Evolutionary conservation across 225 moss, liverwort and hornwort species (phyloP).

Genomic region (Sphagnum tenellum): DNA sequence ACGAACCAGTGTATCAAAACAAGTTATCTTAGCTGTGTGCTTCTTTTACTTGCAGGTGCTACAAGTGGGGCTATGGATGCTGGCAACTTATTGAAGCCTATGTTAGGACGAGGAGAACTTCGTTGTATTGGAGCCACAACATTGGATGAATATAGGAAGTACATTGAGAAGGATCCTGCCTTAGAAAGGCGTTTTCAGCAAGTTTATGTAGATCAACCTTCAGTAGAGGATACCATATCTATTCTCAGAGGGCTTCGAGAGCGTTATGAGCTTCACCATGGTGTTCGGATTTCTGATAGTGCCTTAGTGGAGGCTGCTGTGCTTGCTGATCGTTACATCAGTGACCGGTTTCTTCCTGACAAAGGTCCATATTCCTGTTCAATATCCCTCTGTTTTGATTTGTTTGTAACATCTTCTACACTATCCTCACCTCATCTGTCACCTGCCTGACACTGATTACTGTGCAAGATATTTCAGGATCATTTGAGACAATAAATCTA

Average conservation of each 20-base stretch:
- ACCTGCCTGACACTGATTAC: background rate
- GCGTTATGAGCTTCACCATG: conserved; percentile 94
- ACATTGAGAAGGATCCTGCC: conserved; percentile 93
- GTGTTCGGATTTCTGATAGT: conserved; percentile 86
- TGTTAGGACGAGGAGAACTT: conserved; percentile 89
- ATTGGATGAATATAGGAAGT: conserved; percentile 86
- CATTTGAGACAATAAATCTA: background rate
- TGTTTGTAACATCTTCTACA: no score
- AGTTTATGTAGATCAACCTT: conserved; percentile 89
- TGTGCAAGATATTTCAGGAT: background rate
- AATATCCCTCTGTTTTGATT: background rate
- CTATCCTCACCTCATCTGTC: no score
- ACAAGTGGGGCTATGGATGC: conserved; percentile 92
- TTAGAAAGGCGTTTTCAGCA: conserved; percentile 94
- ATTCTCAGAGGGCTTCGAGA: conserved; percentile 91
- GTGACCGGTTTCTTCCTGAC: conserved; percentile 92
- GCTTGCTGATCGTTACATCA: conserved; percentile 90
- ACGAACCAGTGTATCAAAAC: background rate
- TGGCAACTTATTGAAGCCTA: conserved; percentile 85
- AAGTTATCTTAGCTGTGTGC: background rate
- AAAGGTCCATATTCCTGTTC: conserved; percentile 44
- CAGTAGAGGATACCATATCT: conserved; percentile 82
- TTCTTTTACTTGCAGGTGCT: conserved; percentile 33
- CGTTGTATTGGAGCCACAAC: conserved; percentile 95
- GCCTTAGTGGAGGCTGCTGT: conserved; percentile 84